These are phyloP conservation scores for Aspergillus campestris DNA, from an alignment of 495 filamentous ascomycete genomes.

Conservation along the genomic window DNA sequence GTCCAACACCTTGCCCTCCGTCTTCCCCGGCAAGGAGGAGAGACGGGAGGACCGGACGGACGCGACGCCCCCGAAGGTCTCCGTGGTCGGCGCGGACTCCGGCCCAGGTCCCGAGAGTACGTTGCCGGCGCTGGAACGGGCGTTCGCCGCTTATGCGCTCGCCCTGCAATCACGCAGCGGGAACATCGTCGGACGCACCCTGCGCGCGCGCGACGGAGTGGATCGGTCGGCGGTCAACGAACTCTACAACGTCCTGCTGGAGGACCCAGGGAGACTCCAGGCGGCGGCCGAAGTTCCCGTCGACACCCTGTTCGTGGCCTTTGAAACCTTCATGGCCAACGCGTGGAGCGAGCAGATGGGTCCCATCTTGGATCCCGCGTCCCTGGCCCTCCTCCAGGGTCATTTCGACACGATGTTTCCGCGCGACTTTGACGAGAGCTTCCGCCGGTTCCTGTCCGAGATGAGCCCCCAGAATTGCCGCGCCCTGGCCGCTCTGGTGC, in stretches of 20 bases:
- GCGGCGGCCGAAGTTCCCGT: slow-evolving; percentile 66
- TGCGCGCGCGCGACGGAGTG: slow-evolving; percentile 60
- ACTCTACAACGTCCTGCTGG: slow-evolving; percentile 79
- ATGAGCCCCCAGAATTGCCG: slow-evolving; percentile 89
- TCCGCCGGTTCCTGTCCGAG: slow-evolving; percentile 64
- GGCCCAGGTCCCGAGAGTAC: slow-evolving; percentile 31
- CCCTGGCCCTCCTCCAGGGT: slow-evolving; percentile 59
- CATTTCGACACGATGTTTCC: slow-evolving; percentile 66
- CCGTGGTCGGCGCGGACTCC: slow-evolving; percentile 2
- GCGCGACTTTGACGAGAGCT: slow-evolving; percentile 77
- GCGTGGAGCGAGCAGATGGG: slow-evolving; percentile 90
- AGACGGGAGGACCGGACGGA: slow-evolving; percentile 25
- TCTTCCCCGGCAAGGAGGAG: slow-evolving; percentile 25
- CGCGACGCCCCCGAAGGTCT: slow-evolving; percentile 28
- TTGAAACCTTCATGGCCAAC: slow-evolving; percentile 84
- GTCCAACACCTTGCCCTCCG: slow-evolving; percentile 34
- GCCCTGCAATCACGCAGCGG: slow-evolving; percentile 76
- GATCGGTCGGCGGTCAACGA: slow-evolving; percentile 80
- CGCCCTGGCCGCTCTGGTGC: slow-evolving; percentile 75
- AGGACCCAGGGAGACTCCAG: slow-evolving; percentile 68
- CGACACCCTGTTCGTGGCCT: slow-evolving; percentile 86
- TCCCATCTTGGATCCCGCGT: slow-evolving; percentile 57
- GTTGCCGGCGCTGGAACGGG: slow-evolving; percentile 69
- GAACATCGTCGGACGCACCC: slow-evolving; percentile 67
- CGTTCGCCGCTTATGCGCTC: slow-evolving; percentile 74